Base-by-base conservation (phyloP, 202 grass and related monocot species). In the Zizania palustris region DNA sequence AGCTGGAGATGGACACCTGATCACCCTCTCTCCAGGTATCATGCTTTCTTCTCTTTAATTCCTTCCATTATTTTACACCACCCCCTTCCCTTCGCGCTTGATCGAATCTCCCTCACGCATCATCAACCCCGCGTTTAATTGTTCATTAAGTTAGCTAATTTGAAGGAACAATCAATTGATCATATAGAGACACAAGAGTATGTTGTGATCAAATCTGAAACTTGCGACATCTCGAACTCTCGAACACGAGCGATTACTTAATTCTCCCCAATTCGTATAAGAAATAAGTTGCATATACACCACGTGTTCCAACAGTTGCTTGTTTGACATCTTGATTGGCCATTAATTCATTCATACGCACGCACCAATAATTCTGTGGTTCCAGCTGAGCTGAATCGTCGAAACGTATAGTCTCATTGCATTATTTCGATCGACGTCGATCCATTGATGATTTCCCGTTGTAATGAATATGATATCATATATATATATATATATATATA, bases 1-100 rank as follows among this genome's bases (percentile, higher is more conserved):
- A 54, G 61, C 79, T 87, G 85, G 85, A 67, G 3, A 16, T 83
- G 68, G 67, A 62, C 22, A 3, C n/a, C 67, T 1, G 28, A 28
- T 28, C 74, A 78, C 36, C 73, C 67, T 11, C 21, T 3, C 50
- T 82, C 79, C 15, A 82, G 84, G 78, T 86, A 11, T 20, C 62
- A 5, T 2, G 5, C 15, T 9, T 28, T 2, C 1, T 12, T 5
- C 34, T 11, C 5, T 6, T 14, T 16, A 14, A 1, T 5, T 35
- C 15, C 9, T 10, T 10, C 1, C 12, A 5, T 60, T 0, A 5
- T 60, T 0, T 21, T 10, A 10, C 34, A 3, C 58, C 5, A 12
- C 13, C 28, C 11, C 4, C 10, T 49, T 1, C 13, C 4, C 13
- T 55, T 55, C 7, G 3, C 18, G n/a, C n/a, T n/a, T n/a, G n/a